Conservation (phyloP, 805 yeast species). For the Teunomyces kruisii region DNA sequence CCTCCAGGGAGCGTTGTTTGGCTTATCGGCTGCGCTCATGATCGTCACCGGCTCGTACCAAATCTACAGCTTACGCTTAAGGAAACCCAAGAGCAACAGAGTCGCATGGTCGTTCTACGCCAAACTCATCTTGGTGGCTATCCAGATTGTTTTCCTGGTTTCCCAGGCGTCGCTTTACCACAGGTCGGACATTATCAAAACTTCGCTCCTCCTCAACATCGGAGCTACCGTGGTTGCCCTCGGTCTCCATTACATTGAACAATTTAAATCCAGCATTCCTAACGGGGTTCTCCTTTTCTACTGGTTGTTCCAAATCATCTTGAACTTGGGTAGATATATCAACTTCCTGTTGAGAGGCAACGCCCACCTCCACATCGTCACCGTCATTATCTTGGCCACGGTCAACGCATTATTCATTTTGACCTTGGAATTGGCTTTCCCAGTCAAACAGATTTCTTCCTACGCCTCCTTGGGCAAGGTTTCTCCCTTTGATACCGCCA, state of each 20-base stretch:
- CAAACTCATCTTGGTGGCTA: constrained; percentile 38
- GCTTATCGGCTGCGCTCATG: constrained; percentile 42
- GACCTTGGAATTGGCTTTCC: constrained; percentile 44
- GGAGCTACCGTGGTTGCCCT: constrained; percentile 52
- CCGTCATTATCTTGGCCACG: constrained; percentile 18
- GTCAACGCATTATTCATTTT: constrained; percentile 44
- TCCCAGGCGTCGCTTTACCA: constrained; percentile 14
- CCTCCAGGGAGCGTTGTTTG: constrained; percentile 51
- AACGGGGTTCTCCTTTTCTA: constrained; percentile 67
- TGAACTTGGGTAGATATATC: constrained; percentile 46
- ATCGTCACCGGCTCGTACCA: constrained; percentile 43
- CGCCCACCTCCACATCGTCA: constrained; percentile 43
- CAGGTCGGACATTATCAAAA: constrained; percentile 23
- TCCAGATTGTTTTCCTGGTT: constrained; percentile 40
- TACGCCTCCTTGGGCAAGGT: constrained; percentile 7
- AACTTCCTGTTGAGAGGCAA: constrained; percentile 39
- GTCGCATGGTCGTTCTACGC: constrained; percentile 39
- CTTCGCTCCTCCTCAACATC: constrained; percentile 27
- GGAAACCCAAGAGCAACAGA: constrained; percentile 31
- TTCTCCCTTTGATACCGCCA: constrained; percentile 47
- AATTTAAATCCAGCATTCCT: constrained; percentile 62
- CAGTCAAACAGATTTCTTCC: constrained; percentile 20
- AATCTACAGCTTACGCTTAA: constrained; percentile 29
- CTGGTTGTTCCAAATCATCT: constrained; percentile 63
- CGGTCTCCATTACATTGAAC: constrained; percentile 68